Conservation (phyloP, 208 protist species). For the Leishmania aethiopica region DNA sequence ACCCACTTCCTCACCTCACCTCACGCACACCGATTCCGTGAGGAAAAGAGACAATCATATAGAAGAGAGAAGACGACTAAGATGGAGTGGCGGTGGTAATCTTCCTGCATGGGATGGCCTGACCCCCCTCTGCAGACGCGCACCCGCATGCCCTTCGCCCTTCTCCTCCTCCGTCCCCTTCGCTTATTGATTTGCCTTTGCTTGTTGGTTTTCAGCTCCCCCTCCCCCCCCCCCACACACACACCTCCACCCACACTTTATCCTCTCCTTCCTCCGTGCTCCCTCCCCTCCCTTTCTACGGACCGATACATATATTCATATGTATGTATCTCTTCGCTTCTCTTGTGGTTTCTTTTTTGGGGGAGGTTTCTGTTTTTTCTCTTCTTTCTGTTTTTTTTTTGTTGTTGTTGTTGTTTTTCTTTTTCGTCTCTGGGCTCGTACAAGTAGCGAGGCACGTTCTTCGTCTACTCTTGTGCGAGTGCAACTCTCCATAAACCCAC, state of each 20-base stretch:
- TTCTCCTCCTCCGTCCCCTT: background rate
- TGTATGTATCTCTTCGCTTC: background rate
- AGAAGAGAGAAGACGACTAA: background rate
- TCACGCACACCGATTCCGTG: too few relatives aligned
- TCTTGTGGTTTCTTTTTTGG: background rate
- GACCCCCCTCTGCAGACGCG: background rate
- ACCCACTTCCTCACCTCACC: too few relatives aligned
- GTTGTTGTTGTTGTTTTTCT: background rate
- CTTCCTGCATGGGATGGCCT: background rate
- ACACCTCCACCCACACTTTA: background rate
- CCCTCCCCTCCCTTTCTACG: background rate
- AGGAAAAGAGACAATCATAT: background rate
- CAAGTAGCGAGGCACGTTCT: conserved; percentile 18
- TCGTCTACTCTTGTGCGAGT: conserved; percentile 6
- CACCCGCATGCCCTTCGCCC: background rate
- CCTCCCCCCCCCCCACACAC: too few relatives aligned
- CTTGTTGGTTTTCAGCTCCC: background rate
- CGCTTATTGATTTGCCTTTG: background rate
- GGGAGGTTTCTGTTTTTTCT: background rate
- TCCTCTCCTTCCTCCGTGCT: background rate
- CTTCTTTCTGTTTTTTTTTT: background rate
- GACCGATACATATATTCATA: background rate
- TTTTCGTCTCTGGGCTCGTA: conserved; percentile 5
- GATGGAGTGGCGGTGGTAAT: background rate
- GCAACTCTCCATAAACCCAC: background rate